These are phyloP conservation scores for Scheffersomyces insectosa DNA, from an alignment of 1,139 yeast species.

Conservation along the genomic window DNA sequence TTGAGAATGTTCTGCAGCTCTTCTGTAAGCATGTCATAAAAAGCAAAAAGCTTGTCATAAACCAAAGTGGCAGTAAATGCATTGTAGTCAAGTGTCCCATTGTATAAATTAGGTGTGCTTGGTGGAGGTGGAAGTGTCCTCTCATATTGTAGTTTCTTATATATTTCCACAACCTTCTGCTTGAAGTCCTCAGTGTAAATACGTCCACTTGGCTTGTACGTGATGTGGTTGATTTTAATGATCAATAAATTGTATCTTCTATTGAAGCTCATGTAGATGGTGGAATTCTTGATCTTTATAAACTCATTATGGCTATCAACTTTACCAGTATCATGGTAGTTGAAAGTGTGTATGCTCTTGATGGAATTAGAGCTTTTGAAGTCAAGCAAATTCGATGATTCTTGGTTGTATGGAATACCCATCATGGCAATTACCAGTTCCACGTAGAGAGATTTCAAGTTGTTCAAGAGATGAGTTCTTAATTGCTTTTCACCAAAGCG, in stretches of 20 bases:
- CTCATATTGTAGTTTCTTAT: slow-evolving; percentile 18
- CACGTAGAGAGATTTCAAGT: slow-evolving; percentile 37
- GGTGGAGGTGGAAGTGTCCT: slow-evolving; percentile 6
- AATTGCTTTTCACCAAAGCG: slow-evolving; percentile 33
- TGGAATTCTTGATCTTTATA: slow-evolving; percentile 22
- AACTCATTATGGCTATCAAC: slow-evolving; percentile 5
- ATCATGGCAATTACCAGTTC: slow-evolving; percentile 43
- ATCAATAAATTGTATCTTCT: slow-evolving; percentile 26
- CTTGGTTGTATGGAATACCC: slow-evolving; percentile 32
- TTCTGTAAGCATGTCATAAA: slow-evolving; percentile 17
- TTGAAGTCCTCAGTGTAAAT: slow-evolving; percentile 13
- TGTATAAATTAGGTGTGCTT: slow-evolving; percentile 6
- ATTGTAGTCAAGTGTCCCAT: slow-evolving; percentile 21
- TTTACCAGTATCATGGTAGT: slow-evolving; percentile 6
- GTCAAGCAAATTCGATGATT: slow-evolving; percentile 32
- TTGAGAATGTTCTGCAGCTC: slow-evolving; percentile 23
- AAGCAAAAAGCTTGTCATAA: slow-evolving; percentile 24
- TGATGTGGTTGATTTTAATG: slow-evolving; percentile 27
- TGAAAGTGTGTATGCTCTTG: slow-evolving; percentile 22
- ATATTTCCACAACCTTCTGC: slow-evolving; percentile 14
- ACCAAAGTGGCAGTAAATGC: slow-evolving; percentile 26
- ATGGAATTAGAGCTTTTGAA: slow-evolving; percentile 27
- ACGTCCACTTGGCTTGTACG: slow-evolving; percentile 15
- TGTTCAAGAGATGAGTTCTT: slow-evolving; percentile 36
- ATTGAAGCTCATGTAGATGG: slow-evolving; percentile 29